Evolutionary conservation across 2,329 filamentous ascomycete species (phyloP).

Genomic region (Lachnellula subtilissima): DNA sequence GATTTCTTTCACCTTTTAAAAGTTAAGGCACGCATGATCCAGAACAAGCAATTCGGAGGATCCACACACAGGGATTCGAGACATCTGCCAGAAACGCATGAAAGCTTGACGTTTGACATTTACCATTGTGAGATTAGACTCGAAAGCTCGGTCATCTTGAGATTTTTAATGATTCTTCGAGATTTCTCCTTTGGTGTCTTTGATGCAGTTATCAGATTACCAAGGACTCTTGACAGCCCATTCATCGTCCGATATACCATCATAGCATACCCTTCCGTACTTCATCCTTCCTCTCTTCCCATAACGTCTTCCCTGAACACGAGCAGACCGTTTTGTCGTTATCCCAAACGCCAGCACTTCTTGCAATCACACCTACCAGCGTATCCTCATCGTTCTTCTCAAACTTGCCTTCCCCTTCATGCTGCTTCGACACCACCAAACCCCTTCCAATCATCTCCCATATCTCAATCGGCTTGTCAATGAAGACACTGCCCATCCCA

Average conservation of each 20-base stretch:
- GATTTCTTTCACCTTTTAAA: conserved; percentile 18
- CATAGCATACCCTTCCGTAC: conserved; percentile 85
- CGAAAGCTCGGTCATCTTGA: conserved; percentile 6
- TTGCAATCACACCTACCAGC: conserved; percentile 85
- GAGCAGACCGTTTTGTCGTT: conserved; percentile 98
- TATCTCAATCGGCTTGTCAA: conserved; percentile 77
- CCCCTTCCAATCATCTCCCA: conserved; percentile 96
- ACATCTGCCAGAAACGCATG: conserved; percentile 20
- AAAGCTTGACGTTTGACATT: conserved; percentile 23
- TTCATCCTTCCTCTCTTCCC: conserved; percentile 93
- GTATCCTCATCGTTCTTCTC: conserved; percentile 76
- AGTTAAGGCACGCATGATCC: not conserved
- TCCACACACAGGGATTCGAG: conserved; percentile 13
- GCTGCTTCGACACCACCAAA: conserved; percentile 72
- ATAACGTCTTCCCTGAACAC: conserved; percentile 95
- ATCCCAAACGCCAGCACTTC: conserved; percentile 97
- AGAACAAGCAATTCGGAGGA: conserved; percentile 20
- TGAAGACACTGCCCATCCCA: conserved; percentile 73
- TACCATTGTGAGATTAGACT: conserved; percentile 10
- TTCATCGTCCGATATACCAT: conserved; percentile 30
- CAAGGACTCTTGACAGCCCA: not conserved
- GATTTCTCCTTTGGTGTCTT: conserved; percentile 10
- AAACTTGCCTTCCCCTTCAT: conserved; percentile 53
- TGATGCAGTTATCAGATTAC: conserved; percentile 8
- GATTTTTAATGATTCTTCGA: conserved; percentile 5